Evolutionary conservation across 2,329 filamentous ascomycete species (phyloP).

Genomic region (Trichoderma oligosporum): DNA sequence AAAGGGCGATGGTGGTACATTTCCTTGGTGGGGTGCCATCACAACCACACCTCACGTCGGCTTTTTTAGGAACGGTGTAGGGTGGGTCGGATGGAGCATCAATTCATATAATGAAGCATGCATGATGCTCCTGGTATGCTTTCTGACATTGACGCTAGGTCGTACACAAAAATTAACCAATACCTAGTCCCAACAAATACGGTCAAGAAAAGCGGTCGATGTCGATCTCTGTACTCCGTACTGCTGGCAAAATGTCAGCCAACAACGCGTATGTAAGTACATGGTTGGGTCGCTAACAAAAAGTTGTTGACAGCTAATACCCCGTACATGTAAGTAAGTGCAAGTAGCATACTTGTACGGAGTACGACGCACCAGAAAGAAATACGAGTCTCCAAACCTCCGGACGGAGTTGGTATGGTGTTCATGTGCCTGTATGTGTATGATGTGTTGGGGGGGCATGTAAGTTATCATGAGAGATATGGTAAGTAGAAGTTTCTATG

Average conservation of each 20-base stretch:
- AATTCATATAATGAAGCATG: neutral
- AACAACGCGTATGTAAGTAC: neutral
- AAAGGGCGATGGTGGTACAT: no score
- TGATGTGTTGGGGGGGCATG: no score
- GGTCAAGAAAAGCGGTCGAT: conserved; percentile 17
- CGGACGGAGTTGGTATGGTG: no score
- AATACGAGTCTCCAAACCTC: no score
- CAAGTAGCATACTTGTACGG: no score
- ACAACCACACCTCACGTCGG: no score
- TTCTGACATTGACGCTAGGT: neutral
- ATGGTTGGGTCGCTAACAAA: no score
- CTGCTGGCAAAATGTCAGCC: neutral
- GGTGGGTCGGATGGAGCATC: neutral
- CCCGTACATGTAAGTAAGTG: no score
- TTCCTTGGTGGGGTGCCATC: no score
- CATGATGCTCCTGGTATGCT: neutral
- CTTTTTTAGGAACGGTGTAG: neutral
- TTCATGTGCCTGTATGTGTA: no score
- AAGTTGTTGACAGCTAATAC: no score
- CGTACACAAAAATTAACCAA: neutral
- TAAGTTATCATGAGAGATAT: neutral
- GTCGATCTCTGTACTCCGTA: neutral
- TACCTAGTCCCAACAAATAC: conserved; percentile 7
- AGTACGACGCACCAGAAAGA: no score
- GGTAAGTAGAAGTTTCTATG: neutral